Evolutionary conservation across 2,329 filamentous ascomycete species (phyloP).

Genomic region (Trichoderma sp.): DNA sequence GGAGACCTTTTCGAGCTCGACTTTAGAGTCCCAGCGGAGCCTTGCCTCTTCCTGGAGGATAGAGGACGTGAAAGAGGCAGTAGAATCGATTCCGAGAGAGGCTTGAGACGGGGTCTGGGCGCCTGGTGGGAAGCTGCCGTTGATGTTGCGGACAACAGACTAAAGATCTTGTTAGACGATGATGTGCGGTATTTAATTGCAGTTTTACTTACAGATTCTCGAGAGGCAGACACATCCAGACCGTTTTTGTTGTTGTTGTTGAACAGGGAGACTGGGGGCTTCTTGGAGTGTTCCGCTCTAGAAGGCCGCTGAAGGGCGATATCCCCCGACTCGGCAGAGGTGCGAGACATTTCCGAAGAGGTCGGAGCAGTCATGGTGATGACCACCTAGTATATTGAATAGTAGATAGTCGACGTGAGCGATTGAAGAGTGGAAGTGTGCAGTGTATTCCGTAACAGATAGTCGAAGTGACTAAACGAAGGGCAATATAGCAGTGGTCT

Average conservation of each 20-base stretch:
- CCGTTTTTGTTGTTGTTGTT: conserved; percentile 22
- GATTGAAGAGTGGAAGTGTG: no score
- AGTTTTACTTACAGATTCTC: conserved; percentile 35
- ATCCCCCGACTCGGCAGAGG: conserved; percentile 15
- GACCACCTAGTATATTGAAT: neutral
- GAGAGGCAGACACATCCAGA: conserved; percentile 29
- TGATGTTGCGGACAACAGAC: conserved; percentile 40
- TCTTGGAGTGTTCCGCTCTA: conserved; percentile 16
- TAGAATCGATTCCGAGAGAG: conserved; percentile 38
- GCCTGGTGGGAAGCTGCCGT: conserved; percentile 37
- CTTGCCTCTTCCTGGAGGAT: conserved; percentile 44
- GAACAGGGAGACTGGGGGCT: conserved; percentile 27
- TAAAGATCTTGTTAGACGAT: conserved; percentile 23
- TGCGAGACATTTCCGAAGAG: neutral
- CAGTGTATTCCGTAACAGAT: no score
- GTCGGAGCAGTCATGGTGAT: neutral
- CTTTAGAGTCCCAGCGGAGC: conserved; percentile 43
- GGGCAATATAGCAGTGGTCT: neutral
- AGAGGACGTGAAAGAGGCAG: conserved; percentile 39
- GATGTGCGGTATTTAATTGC: neutral
- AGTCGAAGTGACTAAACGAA: neutral
- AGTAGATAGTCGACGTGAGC: no score
- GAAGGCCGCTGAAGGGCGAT: conserved; percentile 15
- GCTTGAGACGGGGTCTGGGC: conserved; percentile 37
- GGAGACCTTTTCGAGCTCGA: conserved; percentile 43